Conservation (phyloP, 2,329 filamentous ascomycete genomes). For the Aspergillus fumigatiaffinis region DNA sequence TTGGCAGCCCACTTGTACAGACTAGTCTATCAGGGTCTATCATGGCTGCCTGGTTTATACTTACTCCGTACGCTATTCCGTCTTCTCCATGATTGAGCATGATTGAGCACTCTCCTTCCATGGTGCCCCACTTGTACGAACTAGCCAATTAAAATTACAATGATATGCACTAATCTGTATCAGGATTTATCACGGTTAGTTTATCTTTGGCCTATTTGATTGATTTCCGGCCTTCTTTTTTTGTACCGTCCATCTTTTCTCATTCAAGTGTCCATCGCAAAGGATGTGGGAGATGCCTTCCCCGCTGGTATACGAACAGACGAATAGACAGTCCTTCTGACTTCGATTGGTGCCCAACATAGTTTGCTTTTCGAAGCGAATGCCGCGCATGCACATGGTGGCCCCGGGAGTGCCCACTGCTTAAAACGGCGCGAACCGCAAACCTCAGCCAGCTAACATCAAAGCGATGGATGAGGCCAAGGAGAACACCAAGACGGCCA, state of each 20-base stretch:
- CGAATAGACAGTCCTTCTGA: background rate
- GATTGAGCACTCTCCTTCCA: too few species aligned
- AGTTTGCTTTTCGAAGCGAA: background rate
- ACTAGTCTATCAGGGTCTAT: too few species aligned
- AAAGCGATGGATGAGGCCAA: background rate
- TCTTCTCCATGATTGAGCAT: background rate
- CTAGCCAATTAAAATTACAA: conserved; percentile 1
- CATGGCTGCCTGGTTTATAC: too few species aligned
- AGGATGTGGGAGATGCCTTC: background rate
- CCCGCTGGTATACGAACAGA: background rate
- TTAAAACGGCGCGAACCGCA: background rate
- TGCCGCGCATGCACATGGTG: too few species aligned
- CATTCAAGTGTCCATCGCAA: background rate
- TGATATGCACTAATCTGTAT: too few species aligned
- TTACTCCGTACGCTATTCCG: too few species aligned
- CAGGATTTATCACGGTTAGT: background rate
- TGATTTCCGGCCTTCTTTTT: too few species aligned
- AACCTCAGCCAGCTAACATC: too few species aligned
- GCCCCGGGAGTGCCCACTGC: background rate
- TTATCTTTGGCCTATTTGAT: too few species aligned
- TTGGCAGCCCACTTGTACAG: too few species aligned
- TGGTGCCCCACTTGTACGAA: conserved; percentile 6
- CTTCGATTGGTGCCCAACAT: background rate
- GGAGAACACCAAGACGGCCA: conserved; percentile 16
- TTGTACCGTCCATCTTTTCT: background rate